Conservation (phyloP, 371 early-diverging fungal genomes). For the Catenaria anguillulae region DNA sequence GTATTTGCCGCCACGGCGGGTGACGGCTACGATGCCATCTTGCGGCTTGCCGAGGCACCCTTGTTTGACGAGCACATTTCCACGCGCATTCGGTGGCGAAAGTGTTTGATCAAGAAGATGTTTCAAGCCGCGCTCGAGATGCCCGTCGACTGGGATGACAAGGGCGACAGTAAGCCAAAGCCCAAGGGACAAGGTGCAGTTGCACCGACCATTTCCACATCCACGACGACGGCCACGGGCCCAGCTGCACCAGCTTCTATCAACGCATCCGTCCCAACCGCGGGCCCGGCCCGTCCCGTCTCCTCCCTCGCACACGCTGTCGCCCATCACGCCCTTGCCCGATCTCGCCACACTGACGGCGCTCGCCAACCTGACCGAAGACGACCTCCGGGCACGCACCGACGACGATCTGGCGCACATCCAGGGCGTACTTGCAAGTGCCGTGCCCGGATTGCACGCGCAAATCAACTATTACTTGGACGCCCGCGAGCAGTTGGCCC, state of each 20-base stretch:
- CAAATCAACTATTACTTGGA: slow-evolving; percentile 34
- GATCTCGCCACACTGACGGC: background rate
- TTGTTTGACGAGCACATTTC: slow-evolving; percentile 15
- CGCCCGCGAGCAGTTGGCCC: slow-evolving; percentile 29
- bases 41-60: slow-evolving; percentile 14
- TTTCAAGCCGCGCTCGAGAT: slow-evolving; percentile 19
- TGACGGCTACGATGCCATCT: background rate
- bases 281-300: too few species aligned
- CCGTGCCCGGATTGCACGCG: slow-evolving; percentile 24
- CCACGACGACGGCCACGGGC: too few species aligned
- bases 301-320: background rate
- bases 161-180: background rate
- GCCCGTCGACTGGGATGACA: slow-evolving; percentile 8
- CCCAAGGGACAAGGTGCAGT: background rate
- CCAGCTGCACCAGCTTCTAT: too few species aligned
- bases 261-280: too few species aligned
- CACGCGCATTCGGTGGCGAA: slow-evolving; percentile 24
- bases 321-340: background rate
- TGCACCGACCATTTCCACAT: too few species aligned
- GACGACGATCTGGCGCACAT: slow-evolving; percentile 18
- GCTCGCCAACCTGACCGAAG: slow-evolving; percentile 8
- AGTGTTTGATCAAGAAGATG: slow-evolving; percentile 14
- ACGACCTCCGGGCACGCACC: slow-evolving; percentile 22
- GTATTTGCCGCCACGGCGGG: background rate
- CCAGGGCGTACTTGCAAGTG: slow-evolving; percentile 12